Conservation (phyloP, 495 filamentous ascomycete genomes). For the Parathielavia hyrcaniae region DNA sequence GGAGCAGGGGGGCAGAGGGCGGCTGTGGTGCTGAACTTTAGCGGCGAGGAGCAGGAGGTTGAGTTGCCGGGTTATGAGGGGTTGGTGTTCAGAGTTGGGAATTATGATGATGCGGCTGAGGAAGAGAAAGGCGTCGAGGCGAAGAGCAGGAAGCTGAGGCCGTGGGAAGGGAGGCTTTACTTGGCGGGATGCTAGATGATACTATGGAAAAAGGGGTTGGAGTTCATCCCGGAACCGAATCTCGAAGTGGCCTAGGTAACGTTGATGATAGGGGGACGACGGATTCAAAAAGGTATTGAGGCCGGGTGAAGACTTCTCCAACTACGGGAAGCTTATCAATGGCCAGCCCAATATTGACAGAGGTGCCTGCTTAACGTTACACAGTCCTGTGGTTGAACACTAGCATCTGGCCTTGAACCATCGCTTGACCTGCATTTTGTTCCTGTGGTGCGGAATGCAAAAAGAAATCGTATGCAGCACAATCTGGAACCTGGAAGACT, state of each 20-base stretch:
- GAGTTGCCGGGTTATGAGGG: constrained; percentile 19
- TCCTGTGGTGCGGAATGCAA: neutral
- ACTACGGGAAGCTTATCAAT: too few species aligned
- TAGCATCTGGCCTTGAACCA: too few species aligned
- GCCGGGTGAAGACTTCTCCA: too few species aligned
- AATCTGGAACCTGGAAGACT: neutral
- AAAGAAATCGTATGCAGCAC: neutral
- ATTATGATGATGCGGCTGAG: constrained; percentile 21
- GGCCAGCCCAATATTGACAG: too few species aligned
- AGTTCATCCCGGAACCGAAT: too few species aligned
- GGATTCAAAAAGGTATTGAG: too few species aligned
- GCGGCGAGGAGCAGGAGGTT: constrained; percentile 24
- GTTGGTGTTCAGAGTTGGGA: constrained; percentile 24
- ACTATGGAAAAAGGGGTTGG: neutral
- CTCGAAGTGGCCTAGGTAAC: too few species aligned
- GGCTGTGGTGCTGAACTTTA: constrained; percentile 34
- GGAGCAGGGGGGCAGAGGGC: constrained; percentile 16
- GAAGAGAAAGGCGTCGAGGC: constrained; percentile 10
- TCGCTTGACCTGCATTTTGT: neutral
- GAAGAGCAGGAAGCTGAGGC: constrained; percentile 16
- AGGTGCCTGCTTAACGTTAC: too few species aligned
- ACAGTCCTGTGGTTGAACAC: too few species aligned
- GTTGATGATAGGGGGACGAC: too few species aligned
- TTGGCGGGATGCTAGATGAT: constrained; percentile 13
- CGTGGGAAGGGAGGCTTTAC: constrained; percentile 32